Base-by-base conservation (phyloP, 805 yeast genomes). In the Cyberlindnera mrakii region DNA sequence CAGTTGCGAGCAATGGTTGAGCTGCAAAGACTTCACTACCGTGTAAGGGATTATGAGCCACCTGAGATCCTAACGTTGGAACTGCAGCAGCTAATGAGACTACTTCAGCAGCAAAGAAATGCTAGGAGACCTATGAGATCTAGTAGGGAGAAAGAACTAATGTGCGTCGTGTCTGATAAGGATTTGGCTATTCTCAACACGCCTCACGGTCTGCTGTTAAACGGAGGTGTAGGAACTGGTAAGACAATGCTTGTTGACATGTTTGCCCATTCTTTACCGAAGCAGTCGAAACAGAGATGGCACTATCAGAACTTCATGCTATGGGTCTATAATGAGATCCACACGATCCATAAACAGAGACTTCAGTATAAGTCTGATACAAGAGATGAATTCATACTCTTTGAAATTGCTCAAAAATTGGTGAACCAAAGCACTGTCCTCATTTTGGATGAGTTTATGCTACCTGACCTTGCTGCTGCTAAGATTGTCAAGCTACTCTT, bases 401-500 rank as follows among this genome's bases (percentile, higher is more conserved):
- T 79, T 52, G 86, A 82, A 55, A 67, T 83, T 18, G 88, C 89
- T 6, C 76, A 78, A 40, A 79, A 72, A 40, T 68, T 83, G 79
- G 72, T 82, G 27, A 59, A 64, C 13, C 70, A 69, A 46, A 77
- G 72, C 53, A 79, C 86, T 2, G 66, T 83, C 13, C 59, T 83
- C 46, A 67, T 82, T 59, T 60, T 83, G 33, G 90, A 83, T 57
- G 90, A 84, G 58, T 83, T 83, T 62, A 80, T 82, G 84, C 57
- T 83, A 27, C 90, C 90, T 0, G 90, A 83, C 55, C 70, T 84
- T 31, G 85, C 88, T 0, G 74, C 85, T 18, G 89, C 87, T 1
- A 82, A 80, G 52, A 79, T 83, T 31, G 65, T 83, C 44, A 77
- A 79, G 57, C 68, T 80, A 13, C 60, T 83, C 39, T 80, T 83